phyloP scores from a whole-genome alignment of 2,329 filamentous ascomycete genomes.

The Leptodontidium sp. region DNA sequence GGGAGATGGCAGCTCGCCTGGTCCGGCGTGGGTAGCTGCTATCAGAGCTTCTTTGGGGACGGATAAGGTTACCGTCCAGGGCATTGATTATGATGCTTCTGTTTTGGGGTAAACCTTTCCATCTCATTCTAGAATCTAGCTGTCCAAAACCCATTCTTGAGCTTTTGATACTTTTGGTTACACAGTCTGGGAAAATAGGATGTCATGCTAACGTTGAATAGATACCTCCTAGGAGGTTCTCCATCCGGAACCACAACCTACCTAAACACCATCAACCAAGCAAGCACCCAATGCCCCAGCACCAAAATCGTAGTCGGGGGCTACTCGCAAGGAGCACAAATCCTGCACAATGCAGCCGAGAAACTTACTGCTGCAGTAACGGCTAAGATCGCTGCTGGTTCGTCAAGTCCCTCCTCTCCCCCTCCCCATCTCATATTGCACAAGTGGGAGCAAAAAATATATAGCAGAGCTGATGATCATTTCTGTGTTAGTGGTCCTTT shows the following conservation, averaged over 20 bases:
- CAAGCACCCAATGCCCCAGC: constrained; percentile 10
- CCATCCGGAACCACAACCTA: constrained; percentile 13
- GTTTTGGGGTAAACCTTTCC: neutral
- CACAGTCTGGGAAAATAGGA: neutral
- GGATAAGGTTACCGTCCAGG: constrained; percentile 17
- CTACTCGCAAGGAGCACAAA: constrained; percentile 8
- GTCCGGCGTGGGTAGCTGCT: constrained; percentile 12
- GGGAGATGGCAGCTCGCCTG: constrained; percentile 15
- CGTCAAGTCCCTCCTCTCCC: neutral
- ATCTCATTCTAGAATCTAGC: too few relatives aligned
- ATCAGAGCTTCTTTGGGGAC: constrained; percentile 9
- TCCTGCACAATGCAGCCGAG: constrained; percentile 16
- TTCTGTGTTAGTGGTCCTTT: neutral
- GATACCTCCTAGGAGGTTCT: constrained; percentile 10
- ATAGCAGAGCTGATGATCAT: too few relatives aligned
- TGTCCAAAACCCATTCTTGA: neutral
- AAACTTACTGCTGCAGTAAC: constrained; percentile 8
- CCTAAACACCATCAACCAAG: constrained; percentile 16
- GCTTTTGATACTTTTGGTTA: neutral
- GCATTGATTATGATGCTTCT: constrained; percentile 19
- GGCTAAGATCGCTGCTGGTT: constrained; percentile 9
- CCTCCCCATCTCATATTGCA: too few relatives aligned
- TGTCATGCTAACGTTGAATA: neutral
- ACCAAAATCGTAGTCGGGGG: constrained; percentile 8
- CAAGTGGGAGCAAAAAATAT: neutral